Base-by-base conservation (phyloP, 2,329 filamentous ascomycete genomes). In the Ophiognomonia clavigignenti-juglandacearum region DNA sequence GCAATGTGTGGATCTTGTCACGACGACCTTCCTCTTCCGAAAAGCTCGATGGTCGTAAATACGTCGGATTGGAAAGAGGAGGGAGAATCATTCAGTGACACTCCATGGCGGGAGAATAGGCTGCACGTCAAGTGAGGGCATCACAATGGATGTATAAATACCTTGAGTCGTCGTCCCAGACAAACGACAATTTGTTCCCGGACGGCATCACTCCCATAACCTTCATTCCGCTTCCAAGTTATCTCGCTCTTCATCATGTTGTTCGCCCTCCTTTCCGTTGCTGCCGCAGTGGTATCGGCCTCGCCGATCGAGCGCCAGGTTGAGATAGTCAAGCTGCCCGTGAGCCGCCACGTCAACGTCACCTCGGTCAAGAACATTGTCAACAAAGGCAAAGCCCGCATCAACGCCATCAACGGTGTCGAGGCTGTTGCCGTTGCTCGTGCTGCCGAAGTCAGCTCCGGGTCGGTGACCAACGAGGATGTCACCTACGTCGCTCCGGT, bases 401-500 rank as follows among this genome's bases (percentile, higher is more conserved):
- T 61, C 36, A 43, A 47, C 36, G 46, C 47, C 19, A 48, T 60
- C 46, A 61, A 61, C 36, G 51, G 56, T 5, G 29, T 34, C 8
- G 27, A 41, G 38, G 16, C 26, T 14, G 44, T 27, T 13, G 27
- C 44, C n/a, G 48, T 41, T 14, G 18, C 40, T 16, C 34, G 46
- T 6, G 16, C 43, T 16, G 26, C 47, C 19, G 42, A 41, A 3
- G 45, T 38, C 19, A 54, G 54, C 48, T 58, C 57, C 41, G 58
- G 57, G 46, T 48, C 55, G 18, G 54, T 56, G 22, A 58, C 52
- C n/a, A 60, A 60, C 46, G 55, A 59, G 35, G 56, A 56, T 26
- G 54, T 58, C 14, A 54, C 29, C 47, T 60, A 61, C 34, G 43
- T 60, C 31, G 58, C 59, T 43, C 54, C 57, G 4, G 54, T 61